Conservation (phyloP, 345 rosid species). For the Zanthoxylum bungeanum region DNA sequence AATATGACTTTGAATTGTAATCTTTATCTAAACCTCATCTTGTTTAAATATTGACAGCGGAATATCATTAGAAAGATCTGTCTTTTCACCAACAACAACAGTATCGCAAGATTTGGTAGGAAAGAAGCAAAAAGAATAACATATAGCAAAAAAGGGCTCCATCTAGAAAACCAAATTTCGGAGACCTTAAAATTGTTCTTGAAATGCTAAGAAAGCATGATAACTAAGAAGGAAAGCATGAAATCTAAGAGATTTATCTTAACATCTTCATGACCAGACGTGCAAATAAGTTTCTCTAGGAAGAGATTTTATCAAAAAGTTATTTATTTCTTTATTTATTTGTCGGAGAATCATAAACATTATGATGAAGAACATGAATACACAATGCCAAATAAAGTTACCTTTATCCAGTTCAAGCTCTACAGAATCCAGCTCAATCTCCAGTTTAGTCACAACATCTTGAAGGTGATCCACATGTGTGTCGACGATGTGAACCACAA, state of each 20-base stretch:
- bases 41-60: not conserved
- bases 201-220: not conserved
- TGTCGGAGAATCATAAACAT: no score
- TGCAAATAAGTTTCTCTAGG: not conserved
- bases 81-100: not conserved
- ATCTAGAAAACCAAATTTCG: no score
- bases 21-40: not conserved
- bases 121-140: not conserved
- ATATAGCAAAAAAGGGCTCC: no score
- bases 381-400: slow-evolving; percentile 19
- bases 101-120: not conserved
- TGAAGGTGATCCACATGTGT: slow-evolving; percentile 95
- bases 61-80: not conserved
- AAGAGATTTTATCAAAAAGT: no score
- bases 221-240: not conserved
- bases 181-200: no score
- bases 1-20: not conserved
- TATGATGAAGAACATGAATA: no score
- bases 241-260: not conserved
- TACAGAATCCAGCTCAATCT: slow-evolving; percentile 84
- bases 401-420: slow-evolving; percentile 96
- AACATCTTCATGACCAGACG: not conserved
- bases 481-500: slow-evolving; percentile 82
- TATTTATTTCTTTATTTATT: no score
- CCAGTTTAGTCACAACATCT: slow-evolving; percentile 81